Evolutionary conservation across 106 monocot genomes (phyloP), one percentile per base, ranked within the genome.

Genomic region (Amphibolis antarctica): DNA sequence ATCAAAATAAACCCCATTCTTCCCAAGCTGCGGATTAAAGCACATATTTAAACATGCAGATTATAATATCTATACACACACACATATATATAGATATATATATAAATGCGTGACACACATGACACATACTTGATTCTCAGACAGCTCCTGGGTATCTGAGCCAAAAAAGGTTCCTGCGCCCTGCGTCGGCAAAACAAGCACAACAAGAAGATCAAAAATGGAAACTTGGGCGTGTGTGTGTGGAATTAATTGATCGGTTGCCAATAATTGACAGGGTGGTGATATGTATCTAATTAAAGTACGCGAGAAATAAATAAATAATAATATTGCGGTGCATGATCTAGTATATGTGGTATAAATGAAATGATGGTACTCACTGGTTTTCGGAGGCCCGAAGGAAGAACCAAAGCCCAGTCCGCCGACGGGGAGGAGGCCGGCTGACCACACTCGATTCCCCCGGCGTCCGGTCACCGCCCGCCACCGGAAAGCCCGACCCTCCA

Each of bases 131-230:
- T 88, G 71, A 88, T 83, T 46, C 87, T 80, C 63, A 88, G 66
- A 83, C 76, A 83, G 78, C 78, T 78, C 73, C 78, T 88, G 9
- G 80, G 77, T 63, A 88, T 80, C 73, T 88, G 83, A 45, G 87
- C 83, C 75, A 88, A 68, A 66, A 70, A 83, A 26, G 80, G 80
- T 56, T 80, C 83, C 46, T 63, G 81, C 47, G 47, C 71, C 71
- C 87, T 88, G 71, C 77, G 74, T 64, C 67, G 36, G 57, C 9
- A 29, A 13, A 53, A 31, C 9, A 66, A 19, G 1, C 10, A 22
- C 1, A 62, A 24, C 14, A 0, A 45, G 44, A 42, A 66, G 1
- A 64, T 42, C 19, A 14, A 55, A 36, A 36, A 7, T 36, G 7
- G 7, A 36, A 36, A n/a, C n/a, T n/a, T n/a, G n/a, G n/a, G n/a